Percentiles rank a stretch among this genome's conserved stretches.
Evolutionary conservation across 208 protist genomes (phyloP).

Genomic region (Acanthamoeba sp.): DNA sequence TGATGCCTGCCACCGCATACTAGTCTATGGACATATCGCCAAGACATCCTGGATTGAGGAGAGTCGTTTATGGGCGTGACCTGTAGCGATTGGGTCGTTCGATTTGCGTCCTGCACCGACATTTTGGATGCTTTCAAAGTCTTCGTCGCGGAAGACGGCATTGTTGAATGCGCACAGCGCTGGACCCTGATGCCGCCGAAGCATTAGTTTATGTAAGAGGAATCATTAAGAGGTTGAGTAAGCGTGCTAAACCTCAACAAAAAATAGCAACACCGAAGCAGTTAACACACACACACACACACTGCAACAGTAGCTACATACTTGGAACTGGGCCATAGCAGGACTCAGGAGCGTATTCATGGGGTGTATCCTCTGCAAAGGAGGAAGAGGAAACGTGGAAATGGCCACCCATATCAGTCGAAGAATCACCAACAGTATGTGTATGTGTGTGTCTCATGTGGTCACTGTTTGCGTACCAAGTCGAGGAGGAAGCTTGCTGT

Average conservation of each 20-base stretch:
- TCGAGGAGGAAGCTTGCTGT: constrained; percentile 16
- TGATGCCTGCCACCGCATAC: too few relatives aligned
- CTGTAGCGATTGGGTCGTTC: constrained; percentile 15
- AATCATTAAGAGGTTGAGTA: not conserved
- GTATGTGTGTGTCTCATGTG: too few relatives aligned
- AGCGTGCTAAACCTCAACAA: too few relatives aligned
- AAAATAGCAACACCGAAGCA: not conserved
- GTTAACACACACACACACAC: not conserved
- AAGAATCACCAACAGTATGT: too few relatives aligned
- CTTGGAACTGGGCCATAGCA: constrained; percentile 50
- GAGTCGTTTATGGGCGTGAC: not conserved
- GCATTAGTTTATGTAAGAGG: not conserved
- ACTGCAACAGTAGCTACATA: not conserved
- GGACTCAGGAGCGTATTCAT: not conserved
- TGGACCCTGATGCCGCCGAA: constrained; percentile 24
- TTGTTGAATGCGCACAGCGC: constrained; percentile 66
- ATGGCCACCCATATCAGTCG: too few relatives aligned
- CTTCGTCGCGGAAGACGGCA: constrained; percentile 32
- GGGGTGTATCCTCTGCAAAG: not conserved
- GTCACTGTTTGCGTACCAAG: constrained; percentile 13
- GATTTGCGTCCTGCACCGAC: constrained; percentile 10
- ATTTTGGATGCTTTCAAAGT: constrained; percentile 72
- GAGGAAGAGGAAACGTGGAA: not conserved
- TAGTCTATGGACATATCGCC: not conserved
- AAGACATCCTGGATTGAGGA: not conserved